Evolutionary conservation across 2,329 filamentous ascomycete species (phyloP), one percentile per base, ranked within the genome.

Genomic region (Ilyonectria destructans): DNA sequence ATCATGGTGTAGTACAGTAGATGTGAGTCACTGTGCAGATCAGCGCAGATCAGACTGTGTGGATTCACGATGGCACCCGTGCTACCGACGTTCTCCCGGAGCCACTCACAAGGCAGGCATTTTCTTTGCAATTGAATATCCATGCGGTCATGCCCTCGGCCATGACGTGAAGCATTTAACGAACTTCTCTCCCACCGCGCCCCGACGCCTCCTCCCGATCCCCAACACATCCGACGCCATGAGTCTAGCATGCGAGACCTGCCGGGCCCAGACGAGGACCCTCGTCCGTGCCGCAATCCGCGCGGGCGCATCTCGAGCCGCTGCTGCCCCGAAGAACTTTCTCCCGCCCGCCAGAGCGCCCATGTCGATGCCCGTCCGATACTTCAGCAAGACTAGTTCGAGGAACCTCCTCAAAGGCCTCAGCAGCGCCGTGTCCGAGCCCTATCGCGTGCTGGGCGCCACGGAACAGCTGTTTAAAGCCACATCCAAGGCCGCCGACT

Each of bases 381-480:
- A 71, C 29, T 83, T 86, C 65, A 78, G 79, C 74, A 80, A 69
- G 69, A 81, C 84, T 26, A 66, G 76, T 17, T 64, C 73, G 17
- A 77, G 78, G 52, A 75, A 70, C 3, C 73, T 82, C 2, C 72
- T 85, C 21, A 78, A 79, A 56, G 78, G 79, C 6, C 69, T 85
- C 9, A 76, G 79, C 8, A 76, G 76, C 23, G 74, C 74, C 17
- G 68, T 84, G 29, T 70, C 77, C 37, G 80, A 85, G 67, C 82
- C 84, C 13, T 98, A 98, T 80, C 88, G 92, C 62, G 93, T 95
- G 37, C 93, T 96, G 78, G 91, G 90, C 67, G 89, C 90, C 58
- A 96, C 94, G 29, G 92, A 97, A 82, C 85, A 88, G 65, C 85
- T 98, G 65, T 95, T 94, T 84, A 91, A 92, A 78, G 87, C 90